Conservation (phyloP, 2,329 filamentous ascomycete genomes). For the Microcyclospora pomicola region DNA sequence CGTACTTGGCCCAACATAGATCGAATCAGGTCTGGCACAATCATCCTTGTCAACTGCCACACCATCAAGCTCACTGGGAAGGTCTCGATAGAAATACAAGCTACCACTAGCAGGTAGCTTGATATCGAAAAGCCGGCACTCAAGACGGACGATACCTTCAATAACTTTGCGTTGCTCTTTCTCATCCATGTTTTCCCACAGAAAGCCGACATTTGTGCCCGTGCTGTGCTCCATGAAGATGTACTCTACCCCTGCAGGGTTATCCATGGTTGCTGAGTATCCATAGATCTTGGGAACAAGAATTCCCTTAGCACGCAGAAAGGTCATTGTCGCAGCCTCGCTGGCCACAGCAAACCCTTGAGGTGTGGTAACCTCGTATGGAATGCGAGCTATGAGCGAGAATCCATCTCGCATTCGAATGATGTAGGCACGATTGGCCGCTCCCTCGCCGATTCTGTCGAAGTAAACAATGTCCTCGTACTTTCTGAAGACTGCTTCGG, state of each 20-base stretch:
- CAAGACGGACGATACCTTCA: conserved; percentile 18
- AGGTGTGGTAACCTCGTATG: conserved; percentile 8
- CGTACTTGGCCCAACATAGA: conserved; percentile 22
- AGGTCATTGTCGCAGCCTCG: conserved; percentile 14
- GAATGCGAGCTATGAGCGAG: conserved; percentile 13
- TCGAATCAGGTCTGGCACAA: conserved; percentile 3
- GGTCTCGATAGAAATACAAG: conserved; percentile 22
- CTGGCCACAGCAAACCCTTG: conserved; percentile 9
- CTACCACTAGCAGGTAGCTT: conserved; percentile 22
- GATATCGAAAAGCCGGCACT: conserved; percentile 16
- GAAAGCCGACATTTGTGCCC: conserved; percentile 7
- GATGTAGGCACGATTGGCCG: conserved; percentile 9
- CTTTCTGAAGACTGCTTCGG: conserved; percentile 14
- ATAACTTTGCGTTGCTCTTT: conserved; percentile 15
- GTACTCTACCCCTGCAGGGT: conserved; percentile 14
- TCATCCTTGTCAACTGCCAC: conserved; percentile 9
- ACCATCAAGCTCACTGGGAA: conserved; percentile 7
- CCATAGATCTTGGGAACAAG: conserved; percentile 12
- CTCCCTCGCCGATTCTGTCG: conserved; percentile 12
- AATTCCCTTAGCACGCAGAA: conserved; percentile 9
- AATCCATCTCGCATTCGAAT: conserved; percentile 9
- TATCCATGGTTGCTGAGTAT: conserved; percentile 12
- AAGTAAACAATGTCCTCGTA: conserved; percentile 10
- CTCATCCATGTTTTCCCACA: conserved; percentile 11
- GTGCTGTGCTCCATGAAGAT: conserved; percentile 13